Percentiles rank a stretch among this genome's conserved stretches.
phyloP scores from a whole-genome alignment of 495 filamentous ascomycete species.

The Acidomyces sp. region DNA sequence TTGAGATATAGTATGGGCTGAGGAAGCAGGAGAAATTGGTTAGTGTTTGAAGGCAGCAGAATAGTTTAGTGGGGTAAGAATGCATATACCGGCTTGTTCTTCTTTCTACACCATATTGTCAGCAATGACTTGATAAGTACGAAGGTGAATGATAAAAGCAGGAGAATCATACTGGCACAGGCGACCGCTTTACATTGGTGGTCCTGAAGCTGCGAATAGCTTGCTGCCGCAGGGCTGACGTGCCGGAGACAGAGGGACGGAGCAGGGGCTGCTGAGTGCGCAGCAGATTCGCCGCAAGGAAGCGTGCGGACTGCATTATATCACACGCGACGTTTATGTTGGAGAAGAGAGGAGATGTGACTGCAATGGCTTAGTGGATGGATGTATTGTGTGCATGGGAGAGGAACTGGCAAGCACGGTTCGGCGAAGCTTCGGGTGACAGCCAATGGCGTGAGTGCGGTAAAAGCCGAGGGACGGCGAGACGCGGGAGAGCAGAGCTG shows the following conservation, averaged over 20 bases:
- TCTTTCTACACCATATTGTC: slow-evolving; percentile 28
- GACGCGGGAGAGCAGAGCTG: no score
- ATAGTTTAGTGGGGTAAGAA: neutral
- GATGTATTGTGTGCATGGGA: no score
- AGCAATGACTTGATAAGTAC: slow-evolving; percentile 5
- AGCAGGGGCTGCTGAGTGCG: slow-evolving; percentile 11
- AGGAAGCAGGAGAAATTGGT: slow-evolving; percentile 5
- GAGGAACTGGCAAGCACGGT: no score
- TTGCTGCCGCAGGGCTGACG: slow-evolving; percentile 33
- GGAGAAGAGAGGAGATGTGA: no score
- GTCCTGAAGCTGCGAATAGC: slow-evolving; percentile 47
- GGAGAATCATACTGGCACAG: slow-evolving; percentile 60
- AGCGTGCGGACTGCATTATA: slow-evolving; percentile 19
- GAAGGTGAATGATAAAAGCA: neutral
- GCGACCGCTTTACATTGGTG: slow-evolving; percentile 46
- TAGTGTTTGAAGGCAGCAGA: no score
- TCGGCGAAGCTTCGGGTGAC: no score
- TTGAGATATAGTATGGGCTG: slow-evolving; percentile 96
- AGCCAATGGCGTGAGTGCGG: no score
- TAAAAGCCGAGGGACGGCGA: no score
- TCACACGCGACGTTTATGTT: no score
- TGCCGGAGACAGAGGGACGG: slow-evolving; percentile 2
- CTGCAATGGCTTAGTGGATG: no score
- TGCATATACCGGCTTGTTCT: slow-evolving; percentile 31
- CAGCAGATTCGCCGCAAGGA: slow-evolving; percentile 17